phyloP scores from a whole-genome alignment of 2,329 filamentous ascomycete species.

The Colletotrichum salicis region DNA sequence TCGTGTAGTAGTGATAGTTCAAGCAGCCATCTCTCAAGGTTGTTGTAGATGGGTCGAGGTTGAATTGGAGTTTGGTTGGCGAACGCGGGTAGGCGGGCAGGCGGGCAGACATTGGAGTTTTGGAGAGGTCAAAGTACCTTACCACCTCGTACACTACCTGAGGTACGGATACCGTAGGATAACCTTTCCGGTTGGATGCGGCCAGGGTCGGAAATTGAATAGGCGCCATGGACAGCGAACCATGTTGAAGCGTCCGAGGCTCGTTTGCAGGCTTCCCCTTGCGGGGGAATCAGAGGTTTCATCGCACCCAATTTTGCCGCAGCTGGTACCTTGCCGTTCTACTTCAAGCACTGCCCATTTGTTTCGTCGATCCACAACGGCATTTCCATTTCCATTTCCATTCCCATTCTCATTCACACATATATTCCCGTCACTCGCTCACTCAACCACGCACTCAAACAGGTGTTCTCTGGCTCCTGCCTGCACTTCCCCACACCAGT shows the following conservation, averaged over 20 bases:
- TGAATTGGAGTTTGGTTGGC: background rate
- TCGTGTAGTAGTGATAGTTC: background rate
- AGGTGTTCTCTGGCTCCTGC: background rate
- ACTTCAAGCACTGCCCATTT: background rate
- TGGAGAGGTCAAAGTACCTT: background rate
- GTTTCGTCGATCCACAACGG: conserved; percentile 20
- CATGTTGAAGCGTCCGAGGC: conserved; percentile 9
- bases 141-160: too few relatives aligned
- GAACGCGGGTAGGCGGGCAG: too few relatives aligned
- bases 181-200: conserved; percentile 3
- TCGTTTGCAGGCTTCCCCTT: conserved; percentile 6
- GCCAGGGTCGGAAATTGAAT: conserved; percentile 19
- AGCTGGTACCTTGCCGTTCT: background rate
- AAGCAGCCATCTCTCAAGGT: background rate
- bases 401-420: too few relatives aligned
- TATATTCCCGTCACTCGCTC: too few relatives aligned
- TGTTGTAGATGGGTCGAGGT: conserved; percentile 1
- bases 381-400: background rate
- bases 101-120: conserved; percentile 20
- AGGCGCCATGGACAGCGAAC: background rate
- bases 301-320: background rate
- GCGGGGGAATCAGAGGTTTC: background rate
- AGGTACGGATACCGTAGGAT: too few relatives aligned
- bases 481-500: conserved; percentile 9
- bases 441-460: background rate